Base-by-base conservation (phyloP, 2,329 filamentous ascomycete genomes). In the Fusarium sp. region DNA sequence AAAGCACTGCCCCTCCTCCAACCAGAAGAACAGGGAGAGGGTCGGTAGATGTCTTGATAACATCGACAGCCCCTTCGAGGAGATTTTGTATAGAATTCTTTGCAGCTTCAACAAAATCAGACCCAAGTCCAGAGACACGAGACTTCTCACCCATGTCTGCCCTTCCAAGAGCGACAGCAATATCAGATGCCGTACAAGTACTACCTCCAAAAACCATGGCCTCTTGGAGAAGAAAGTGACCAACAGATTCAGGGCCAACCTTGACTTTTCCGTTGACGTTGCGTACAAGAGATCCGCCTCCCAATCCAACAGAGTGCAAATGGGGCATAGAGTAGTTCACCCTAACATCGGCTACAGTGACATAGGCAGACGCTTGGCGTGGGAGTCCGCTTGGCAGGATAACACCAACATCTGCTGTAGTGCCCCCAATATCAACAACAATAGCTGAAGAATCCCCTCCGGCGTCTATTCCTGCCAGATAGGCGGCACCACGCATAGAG, bases 1-100 rank as follows among this genome's bases (percentile, higher is more conserved):
- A 80, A 15, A 81, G 77, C 13, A 84, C 76, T 6, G 81, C 75
- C 4, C 81, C 80, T 3, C 83, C 83, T 3, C 82, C 83, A 9
- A 82, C 83, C 1, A 64, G 41, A 5, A 64, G 52, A 0, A 63
- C 46, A 0, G 56, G 40, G 0, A 63, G n/a, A 3, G 41, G 31
- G 4, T 18, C 59, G 6, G 56, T 18, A 1, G 56, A 46, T 3
- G 56, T 63, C 8, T 63, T 63, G 8, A 63, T 61, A 9, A 53
- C 33, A 8, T 63, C 59, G 2, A 56, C 21, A 10, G 53, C 53
- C 17, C 36, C 31, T 5, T 53, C 50, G 1, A 53, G 40, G 6
- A 53, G 14, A 3, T 4, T 11, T 17, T 50, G 39, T 20, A 46
- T 53, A 0, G 21, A 47, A 14, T 15, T n/a, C 17, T 47, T 27